Percentiles rank a stretch among this genome's conserved stretches.
Evolutionary conservation across 2,329 filamentous ascomycete genomes (phyloP).

Genomic region (Arthrobotrys entomopaga): DNA sequence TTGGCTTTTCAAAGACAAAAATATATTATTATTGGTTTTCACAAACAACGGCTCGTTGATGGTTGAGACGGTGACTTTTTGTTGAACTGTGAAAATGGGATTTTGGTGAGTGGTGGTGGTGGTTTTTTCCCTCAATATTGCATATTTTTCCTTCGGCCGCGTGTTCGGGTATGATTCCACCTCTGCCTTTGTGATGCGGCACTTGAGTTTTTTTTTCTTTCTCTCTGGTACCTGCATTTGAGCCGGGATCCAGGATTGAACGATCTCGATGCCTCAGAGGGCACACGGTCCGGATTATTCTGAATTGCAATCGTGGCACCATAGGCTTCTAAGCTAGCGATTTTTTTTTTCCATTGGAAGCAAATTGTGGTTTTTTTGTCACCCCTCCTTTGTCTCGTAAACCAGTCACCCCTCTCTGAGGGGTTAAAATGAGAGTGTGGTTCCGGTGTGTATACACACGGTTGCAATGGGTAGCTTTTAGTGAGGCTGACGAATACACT

Average conservation of each 20-base stretch:
- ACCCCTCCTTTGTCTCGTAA: too few relatives aligned
- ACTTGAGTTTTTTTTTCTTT: constrained; percentile 9
- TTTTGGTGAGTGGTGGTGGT: not conserved
- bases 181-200: constrained; percentile 22
- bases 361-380: not conserved
- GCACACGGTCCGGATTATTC: constrained; percentile 20
- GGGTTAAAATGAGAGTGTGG: constrained; percentile 9
- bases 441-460: constrained; percentile 5
- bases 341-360: too few relatives aligned
- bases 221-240: constrained; percentile 49
- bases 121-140: constrained; percentile 29
- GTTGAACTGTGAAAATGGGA: not conserved
- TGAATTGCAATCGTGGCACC: not conserved
- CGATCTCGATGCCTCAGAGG: constrained; percentile 31
- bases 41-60: too few relatives aligned
- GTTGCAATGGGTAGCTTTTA: constrained; percentile 14
- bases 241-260: constrained; percentile 34
- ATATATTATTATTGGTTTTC: too few relatives aligned
- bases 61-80: not conserved
- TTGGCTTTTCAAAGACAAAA: too few relatives aligned
- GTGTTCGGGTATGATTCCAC: constrained; percentile 29
- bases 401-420: constrained; percentile 17
- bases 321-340: not conserved
- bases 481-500: constrained; percentile 17
- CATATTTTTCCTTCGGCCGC: constrained; percentile 19